These are phyloP conservation scores for Paramecium sexaurelia DNA, from an alignment of 73 alveolate genomes.

Conservation along the genomic window DNA sequence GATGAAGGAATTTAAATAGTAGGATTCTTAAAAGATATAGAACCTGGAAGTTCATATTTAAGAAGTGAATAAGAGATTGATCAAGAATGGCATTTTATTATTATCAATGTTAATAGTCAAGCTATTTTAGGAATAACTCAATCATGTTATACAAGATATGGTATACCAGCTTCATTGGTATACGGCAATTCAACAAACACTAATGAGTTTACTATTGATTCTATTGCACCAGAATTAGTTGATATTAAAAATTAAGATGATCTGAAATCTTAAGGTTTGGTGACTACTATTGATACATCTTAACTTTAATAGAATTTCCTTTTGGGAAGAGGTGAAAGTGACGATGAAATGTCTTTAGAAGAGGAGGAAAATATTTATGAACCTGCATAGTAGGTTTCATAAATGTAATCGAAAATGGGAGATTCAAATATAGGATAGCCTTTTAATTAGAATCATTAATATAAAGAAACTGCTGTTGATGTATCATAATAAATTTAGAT, in stretches of 20 bases:
- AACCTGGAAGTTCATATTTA: conserved; percentile 12
- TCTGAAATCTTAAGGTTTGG: conserved; percentile 54
- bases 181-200: conserved; percentile 64
- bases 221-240: conserved; percentile 58
- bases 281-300: conserved; percentile 58
- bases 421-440: conserved; percentile 60
- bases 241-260: conserved; percentile 63
- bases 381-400: conserved; percentile 33
- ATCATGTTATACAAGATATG: conserved; percentile 67
- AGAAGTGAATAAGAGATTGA: conserved; percentile 46
- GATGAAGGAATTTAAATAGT: conserved; percentile 71
- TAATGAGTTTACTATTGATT: conserved; percentile 65
- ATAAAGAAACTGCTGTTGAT: conserved; percentile 59
- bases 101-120: neutral
- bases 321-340: conserved; percentile 64
- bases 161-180: conserved; percentile 65
- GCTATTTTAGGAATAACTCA: conserved; percentile 60
- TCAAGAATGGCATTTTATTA: conserved; percentile 26
- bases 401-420: conserved; percentile 36
- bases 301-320: conserved; percentile 57
- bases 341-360: conserved; percentile 59
- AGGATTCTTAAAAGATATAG: conserved; percentile 71
- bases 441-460: conserved; percentile 1
- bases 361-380: conserved; percentile 64
- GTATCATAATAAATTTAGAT: conserved; percentile 5